Conservation (phyloP, 345 rosid species). For the Eucalyptus cloeziana region DNA sequence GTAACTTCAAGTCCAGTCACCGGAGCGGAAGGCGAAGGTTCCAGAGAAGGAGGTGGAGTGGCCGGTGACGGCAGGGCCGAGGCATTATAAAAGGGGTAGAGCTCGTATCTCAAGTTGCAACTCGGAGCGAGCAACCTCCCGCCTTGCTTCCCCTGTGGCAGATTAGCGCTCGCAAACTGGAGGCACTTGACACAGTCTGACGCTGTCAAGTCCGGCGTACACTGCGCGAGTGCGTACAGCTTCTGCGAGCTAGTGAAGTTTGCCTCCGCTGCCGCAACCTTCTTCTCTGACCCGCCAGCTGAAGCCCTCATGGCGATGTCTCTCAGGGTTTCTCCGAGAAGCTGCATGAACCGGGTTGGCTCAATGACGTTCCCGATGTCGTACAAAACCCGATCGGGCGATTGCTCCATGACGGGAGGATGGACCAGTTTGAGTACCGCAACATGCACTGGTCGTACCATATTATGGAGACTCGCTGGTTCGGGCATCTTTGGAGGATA, state of each 20-base stretch:
- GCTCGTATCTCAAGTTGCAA: not conserved
- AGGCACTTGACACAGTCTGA: slow-evolving; percentile 25
- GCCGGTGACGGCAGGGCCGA: not conserved
- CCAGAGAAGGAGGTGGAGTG: not conserved
- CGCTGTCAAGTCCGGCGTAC: slow-evolving; percentile 32
- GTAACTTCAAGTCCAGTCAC: not conserved
- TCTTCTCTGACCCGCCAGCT: not conserved
- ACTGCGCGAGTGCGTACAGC: slow-evolving; percentile 28
- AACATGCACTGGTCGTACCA: slow-evolving; percentile 31
- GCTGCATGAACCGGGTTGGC: not conserved
- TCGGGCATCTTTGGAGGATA: slow-evolving; percentile 13
- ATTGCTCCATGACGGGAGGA: slow-evolving; percentile 2
- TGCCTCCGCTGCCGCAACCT: not conserved
- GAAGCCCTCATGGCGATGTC: slow-evolving; percentile 1
- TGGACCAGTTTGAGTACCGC: slow-evolving; percentile 28
- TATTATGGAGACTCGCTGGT: slow-evolving; percentile 8
- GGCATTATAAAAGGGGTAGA: not conserved
- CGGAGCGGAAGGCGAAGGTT: not conserved
- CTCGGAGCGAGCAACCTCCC: not conserved
- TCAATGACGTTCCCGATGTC: slow-evolving; percentile 1
- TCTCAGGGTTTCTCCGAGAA: not conserved
- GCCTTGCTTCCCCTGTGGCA: not conserved
- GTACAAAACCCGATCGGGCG: not conserved
- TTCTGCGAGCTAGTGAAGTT: not conserved
- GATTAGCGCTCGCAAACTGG: not conserved